phyloP scores from a whole-genome alignment of 2,329 filamentous ascomycete species.

The Venturia pyrina region DNA sequence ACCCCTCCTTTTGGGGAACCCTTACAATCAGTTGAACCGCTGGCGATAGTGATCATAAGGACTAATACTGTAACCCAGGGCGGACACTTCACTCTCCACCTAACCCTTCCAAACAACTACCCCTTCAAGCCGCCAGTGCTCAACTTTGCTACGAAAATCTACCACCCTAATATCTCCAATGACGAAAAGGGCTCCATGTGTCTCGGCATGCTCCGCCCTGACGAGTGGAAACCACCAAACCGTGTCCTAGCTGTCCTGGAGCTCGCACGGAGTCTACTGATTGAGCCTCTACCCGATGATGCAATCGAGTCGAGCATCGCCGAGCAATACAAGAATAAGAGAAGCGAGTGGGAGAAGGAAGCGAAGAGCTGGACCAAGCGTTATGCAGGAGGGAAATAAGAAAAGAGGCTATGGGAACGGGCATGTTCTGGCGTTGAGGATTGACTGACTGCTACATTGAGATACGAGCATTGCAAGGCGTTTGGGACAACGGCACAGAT shows the following conservation, averaged over 20 bases:
- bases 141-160: constrained; percentile 79
- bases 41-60: background rate
- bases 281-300: constrained; percentile 79
- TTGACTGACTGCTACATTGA: background rate
- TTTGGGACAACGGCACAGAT: background rate
- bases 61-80: constrained; percentile 33
- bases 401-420: background rate
- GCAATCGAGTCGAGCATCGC: constrained; percentile 80
- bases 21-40: background rate
- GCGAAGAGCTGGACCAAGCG: constrained; percentile 63
- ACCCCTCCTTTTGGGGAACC: constrained; percentile 13
- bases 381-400: constrained; percentile 48
- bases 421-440: constrained; percentile 1
- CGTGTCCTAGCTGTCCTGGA: constrained; percentile 67
- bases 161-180: constrained; percentile 91
- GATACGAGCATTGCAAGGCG: constrained; percentile 1
- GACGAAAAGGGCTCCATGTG: constrained; percentile 79
- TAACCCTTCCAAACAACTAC: constrained; percentile 69
- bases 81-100: constrained; percentile 62
- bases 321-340: constrained; percentile 66
- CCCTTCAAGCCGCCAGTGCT: constrained; percentile 81
- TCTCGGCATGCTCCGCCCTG: constrained; percentile 68
- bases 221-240: constrained; percentile 86
- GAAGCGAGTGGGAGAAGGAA: constrained; percentile 60
- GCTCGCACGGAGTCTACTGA: constrained; percentile 62